Evolutionary conservation across 345 rosid genomes (phyloP).

Genomic region (Tarenaya hassleriana): DNA sequence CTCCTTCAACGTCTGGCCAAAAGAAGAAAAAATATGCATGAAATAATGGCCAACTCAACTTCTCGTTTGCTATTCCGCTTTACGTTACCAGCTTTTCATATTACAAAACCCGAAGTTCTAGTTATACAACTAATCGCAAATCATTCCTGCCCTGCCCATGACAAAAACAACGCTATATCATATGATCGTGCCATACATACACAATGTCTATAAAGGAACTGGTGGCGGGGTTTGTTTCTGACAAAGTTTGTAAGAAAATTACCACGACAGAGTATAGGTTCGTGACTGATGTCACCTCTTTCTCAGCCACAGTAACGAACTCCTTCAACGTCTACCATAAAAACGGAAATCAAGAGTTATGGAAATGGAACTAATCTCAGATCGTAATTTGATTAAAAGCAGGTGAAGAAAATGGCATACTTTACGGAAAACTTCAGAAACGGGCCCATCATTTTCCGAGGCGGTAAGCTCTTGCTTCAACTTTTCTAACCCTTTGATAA

Average conservation of each 20-base stretch:
- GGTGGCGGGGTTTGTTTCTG: too few species aligned
- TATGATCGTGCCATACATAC: too few species aligned
- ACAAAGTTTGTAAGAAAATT: constrained; percentile 25
- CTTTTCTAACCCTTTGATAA: constrained; percentile 90
- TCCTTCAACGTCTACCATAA: constrained; percentile 76
- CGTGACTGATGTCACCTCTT: constrained; percentile 68
- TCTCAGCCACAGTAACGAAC: constrained; percentile 85
- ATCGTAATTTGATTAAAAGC: too few species aligned
- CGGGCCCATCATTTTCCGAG: constrained; percentile 79
- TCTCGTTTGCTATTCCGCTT: too few species aligned
- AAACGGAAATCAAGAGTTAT: too few species aligned
- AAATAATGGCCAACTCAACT: not conserved
- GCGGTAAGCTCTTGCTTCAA: constrained; percentile 82
- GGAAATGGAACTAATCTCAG: too few species aligned
- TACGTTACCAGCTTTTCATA: too few species aligned
- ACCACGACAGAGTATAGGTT: constrained; percentile 86
- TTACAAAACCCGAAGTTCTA: not conserved
- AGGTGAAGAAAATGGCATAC: too few species aligned
- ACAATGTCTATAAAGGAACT: too few species aligned
- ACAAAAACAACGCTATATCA: too few species aligned
- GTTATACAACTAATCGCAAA: constrained; percentile 10
- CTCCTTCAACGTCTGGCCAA: constrained; percentile 55
- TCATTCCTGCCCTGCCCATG: too few species aligned
- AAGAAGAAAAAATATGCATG: not conserved
- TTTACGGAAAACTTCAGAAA: constrained; percentile 79